Conservation (phyloP, 192 early-diverging fungal genomes). For the Backusella tuberculispora region DNA sequence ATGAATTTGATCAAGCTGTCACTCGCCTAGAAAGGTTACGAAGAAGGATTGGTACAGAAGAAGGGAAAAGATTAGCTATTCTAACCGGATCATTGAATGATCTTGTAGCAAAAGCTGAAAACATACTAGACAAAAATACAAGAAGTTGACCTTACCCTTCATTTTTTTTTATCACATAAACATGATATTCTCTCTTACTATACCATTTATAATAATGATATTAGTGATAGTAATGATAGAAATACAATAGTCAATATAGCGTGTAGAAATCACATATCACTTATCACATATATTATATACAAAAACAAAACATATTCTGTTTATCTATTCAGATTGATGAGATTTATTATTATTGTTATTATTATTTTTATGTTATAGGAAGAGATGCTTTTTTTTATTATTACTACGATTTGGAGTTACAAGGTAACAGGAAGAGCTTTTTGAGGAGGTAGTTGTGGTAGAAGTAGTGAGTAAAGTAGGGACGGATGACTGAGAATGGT, state of each 20-base stretch:
- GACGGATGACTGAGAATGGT: constrained; percentile 20
- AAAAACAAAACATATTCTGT: background rate
- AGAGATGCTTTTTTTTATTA: background rate
- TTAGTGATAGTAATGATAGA: background rate
- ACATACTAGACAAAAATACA: constrained; percentile 10
- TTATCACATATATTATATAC: no score
- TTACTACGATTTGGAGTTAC: constrained; percentile 13
- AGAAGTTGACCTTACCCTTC: background rate
- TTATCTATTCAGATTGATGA: background rate
- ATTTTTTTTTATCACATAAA: background rate
- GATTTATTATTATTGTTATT: constrained; percentile 6
- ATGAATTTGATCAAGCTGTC: constrained; percentile 18
- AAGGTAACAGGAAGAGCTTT: background rate
- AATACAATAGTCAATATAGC: background rate
- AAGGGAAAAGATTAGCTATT: background rate
- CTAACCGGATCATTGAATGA: constrained; percentile 13
- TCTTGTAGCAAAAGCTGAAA: constrained; percentile 21
- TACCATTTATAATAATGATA: background rate
- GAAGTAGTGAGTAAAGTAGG: constrained; percentile 21
- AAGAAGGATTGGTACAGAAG: background rate
- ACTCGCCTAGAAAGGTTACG: constrained; percentile 15
- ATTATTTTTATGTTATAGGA: background rate
- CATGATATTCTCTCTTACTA: background rate
- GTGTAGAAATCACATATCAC: background rate
- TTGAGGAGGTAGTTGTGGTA: constrained; percentile 16